phyloP scores from a whole-genome alignment of 129 eudicot genomes.

The Lonicera japonica region DNA sequence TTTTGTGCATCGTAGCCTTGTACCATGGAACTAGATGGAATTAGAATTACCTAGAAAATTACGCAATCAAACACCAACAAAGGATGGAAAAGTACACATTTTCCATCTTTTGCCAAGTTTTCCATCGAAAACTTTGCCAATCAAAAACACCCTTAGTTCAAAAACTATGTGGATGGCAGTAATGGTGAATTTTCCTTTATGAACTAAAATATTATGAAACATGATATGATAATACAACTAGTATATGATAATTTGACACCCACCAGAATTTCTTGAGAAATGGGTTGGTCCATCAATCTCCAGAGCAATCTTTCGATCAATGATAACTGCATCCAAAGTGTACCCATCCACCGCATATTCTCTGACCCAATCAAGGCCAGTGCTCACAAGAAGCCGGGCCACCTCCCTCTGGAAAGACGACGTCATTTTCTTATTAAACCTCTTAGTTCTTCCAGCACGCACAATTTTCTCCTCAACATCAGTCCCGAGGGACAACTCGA shows the following conservation, averaged over 20 bases:
- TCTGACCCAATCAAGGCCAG: slow-evolving; percentile 82
- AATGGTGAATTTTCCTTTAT: too few relatives aligned
- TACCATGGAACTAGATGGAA: too few relatives aligned
- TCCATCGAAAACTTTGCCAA: too few relatives aligned
- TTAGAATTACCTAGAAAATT: too few relatives aligned
- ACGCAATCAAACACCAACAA: too few relatives aligned
- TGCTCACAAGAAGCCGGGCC: slow-evolving; percentile 66
- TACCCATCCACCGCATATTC: slow-evolving; percentile 77
- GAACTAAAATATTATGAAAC: too few relatives aligned
- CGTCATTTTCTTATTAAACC: slow-evolving; percentile 75
- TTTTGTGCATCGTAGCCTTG: too few relatives aligned
- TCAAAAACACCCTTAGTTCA: too few relatives aligned
- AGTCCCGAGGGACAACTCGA: slow-evolving; percentile 39
- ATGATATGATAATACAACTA: background rate
- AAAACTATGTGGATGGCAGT: too few relatives aligned
- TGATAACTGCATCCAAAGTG: slow-evolving; percentile 79
- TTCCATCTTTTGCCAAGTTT: too few relatives aligned
- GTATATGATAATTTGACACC: background rate
- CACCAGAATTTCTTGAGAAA: slow-evolving; percentile 87
- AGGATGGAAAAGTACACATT: too few relatives aligned
- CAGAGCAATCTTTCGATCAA: slow-evolving; percentile 68
- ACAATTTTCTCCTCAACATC: slow-evolving; percentile 63
- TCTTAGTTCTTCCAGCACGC: slow-evolving; percentile 68
- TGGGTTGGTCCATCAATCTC: slow-evolving; percentile 96
- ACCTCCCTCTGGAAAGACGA: slow-evolving; percentile 93